Percentiles rank a stretch among this genome's conserved stretches.
phyloP scores from a whole-genome alignment of 1,139 yeast species.

The Blastobotrys serpentis region DNA sequence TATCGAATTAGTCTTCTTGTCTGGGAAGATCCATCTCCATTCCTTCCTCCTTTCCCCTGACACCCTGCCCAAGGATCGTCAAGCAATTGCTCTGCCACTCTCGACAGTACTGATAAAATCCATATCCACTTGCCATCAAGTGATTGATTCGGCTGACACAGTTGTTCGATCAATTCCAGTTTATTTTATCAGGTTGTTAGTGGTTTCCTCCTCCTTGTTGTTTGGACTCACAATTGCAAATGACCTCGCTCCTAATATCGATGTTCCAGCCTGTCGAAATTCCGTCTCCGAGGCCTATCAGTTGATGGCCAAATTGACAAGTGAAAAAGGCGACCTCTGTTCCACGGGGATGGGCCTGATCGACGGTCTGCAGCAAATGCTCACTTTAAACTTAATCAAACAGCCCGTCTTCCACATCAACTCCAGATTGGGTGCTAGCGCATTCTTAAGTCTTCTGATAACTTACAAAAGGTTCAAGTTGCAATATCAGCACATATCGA shows the following conservation, averaged over 20 bases:
- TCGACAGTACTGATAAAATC: slow-evolving; percentile 6
- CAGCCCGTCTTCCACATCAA: slow-evolving; percentile 1
- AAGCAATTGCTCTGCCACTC: slow-evolving; percentile 23
- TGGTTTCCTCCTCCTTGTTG: slow-evolving; percentile 18
- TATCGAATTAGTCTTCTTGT: slow-evolving; percentile 24
- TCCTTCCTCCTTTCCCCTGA: slow-evolving; percentile 27
- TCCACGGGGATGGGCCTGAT: background rate
- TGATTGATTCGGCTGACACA: slow-evolving; percentile 15
- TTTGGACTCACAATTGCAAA: slow-evolving; percentile 22
- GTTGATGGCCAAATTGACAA: slow-evolving; percentile 6
- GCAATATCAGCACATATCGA: background rate
- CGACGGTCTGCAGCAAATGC: slow-evolving; percentile 1
- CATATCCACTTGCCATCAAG: slow-evolving; percentile 18
- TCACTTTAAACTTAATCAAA: background rate
- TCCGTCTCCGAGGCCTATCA: slow-evolving; percentile 21
- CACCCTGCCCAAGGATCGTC: slow-evolving; percentile 21
- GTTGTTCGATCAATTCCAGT: slow-evolving; percentile 17
- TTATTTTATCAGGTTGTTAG: slow-evolving; percentile 11
- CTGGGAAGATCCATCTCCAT: slow-evolving; percentile 25
- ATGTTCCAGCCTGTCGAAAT: slow-evolving; percentile 18
- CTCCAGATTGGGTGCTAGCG: background rate
- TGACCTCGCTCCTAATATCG: slow-evolving; percentile 15
- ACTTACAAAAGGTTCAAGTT: background rate
- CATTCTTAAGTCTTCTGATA: background rate
- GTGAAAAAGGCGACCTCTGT: slow-evolving; percentile 1